Evolutionary conservation across 2,329 filamentous ascomycete species (phyloP).

Genomic region (Fusarium xyrophilum): DNA sequence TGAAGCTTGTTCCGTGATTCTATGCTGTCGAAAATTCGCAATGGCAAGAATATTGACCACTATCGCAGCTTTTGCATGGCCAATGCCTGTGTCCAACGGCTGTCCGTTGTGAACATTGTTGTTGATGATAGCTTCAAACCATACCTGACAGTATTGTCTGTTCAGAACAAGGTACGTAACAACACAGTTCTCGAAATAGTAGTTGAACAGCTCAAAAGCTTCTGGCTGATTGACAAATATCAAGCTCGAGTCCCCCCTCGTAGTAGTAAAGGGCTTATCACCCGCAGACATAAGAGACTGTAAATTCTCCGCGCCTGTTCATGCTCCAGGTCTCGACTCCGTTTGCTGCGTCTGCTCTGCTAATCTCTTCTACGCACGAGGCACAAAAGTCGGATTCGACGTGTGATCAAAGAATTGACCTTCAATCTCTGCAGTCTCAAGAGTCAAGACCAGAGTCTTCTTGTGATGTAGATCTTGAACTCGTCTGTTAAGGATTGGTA

Average conservation of each 20-base stretch:
- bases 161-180: conserved; percentile 67
- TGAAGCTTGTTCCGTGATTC: conserved; percentile 3
- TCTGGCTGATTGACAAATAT: conserved; percentile 50
- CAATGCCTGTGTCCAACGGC: conserved; percentile 50
- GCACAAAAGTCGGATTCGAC: conserved; percentile 60
- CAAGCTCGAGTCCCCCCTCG: conserved; percentile 39
- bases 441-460: conserved; percentile 54
- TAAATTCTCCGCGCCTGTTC: conserved; percentile 40
- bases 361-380: conserved; percentile 59
- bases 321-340: conserved; percentile 15
- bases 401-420: conserved; percentile 61
- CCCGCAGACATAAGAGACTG: conserved; percentile 55
- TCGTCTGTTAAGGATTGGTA: neutral
- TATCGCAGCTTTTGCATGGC: conserved; percentile 54
- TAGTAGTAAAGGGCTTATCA: conserved; percentile 55
- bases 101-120: conserved; percentile 49
- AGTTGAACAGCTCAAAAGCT: conserved; percentile 50
- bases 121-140: conserved; percentile 52
- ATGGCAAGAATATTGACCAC: conserved; percentile 58
- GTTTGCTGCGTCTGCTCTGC: conserved; percentile 50
- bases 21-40: conserved; percentile 42
- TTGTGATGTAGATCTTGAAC: conserved; percentile 18
- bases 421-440: conserved; percentile 57
- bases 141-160: conserved; percentile 58
- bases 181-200: conserved; percentile 67